Evolutionary conservation across 75 land plant species (phyloP).

Genomic region (Picea glauca): DNA sequence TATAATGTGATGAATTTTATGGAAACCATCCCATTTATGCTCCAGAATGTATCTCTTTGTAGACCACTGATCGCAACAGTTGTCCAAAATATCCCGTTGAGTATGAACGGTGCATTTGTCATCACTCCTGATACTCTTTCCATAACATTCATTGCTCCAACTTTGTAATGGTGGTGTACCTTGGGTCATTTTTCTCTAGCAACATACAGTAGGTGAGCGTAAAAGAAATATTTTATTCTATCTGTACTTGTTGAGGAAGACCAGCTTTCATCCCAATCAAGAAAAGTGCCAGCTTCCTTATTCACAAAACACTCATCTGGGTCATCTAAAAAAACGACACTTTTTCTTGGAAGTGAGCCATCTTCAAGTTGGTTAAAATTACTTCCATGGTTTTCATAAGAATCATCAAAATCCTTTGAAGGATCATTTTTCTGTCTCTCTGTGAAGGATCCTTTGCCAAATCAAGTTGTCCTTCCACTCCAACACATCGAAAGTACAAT

Average conservation of each 20-base stretch:
- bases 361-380: background rate
- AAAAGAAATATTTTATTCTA: no score
- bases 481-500: slow-evolving; percentile 69
- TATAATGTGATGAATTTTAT: no score
- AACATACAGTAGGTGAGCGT: no score
- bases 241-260: no score
- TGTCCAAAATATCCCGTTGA: no score
- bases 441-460: slow-evolving; percentile 24
- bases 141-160: no score
- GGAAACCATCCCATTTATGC: no score
- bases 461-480: slow-evolving; percentile 71
- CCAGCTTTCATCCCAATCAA: no score
- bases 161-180: background rate
- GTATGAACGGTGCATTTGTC: no score
- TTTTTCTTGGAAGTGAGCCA: slow-evolving; percentile 2
- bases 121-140: no score
- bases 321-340: background rate
- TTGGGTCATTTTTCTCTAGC: background rate
- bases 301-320: background rate
- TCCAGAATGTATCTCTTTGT: no score
- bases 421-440: slow-evolving; percentile 19
- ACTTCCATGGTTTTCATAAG: background rate
- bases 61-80: no score
- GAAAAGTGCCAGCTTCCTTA: background rate
- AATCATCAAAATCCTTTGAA: background rate